Evolutionary conservation across 495 filamentous ascomycete species (phyloP), one percentile per base, ranked within the genome.

Genomic region (Talaromyces trachyspermus): DNA sequence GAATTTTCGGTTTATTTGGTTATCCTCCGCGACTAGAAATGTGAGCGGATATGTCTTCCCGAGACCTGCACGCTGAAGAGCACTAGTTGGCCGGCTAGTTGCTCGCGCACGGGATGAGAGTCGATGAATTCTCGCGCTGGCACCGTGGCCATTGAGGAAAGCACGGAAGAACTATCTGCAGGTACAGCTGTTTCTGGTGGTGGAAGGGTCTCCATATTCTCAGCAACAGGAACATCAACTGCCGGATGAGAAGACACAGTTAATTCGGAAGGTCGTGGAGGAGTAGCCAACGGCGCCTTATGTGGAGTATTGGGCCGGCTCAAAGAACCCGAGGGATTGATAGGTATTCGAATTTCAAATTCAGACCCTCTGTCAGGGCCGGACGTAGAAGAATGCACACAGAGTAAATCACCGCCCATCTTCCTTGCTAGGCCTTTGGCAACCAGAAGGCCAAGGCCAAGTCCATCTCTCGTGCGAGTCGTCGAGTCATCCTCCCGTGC

Each of bases 11-110:
- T 89, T 89, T 57, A 88, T 85, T 29, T 72, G 74, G 65, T 89
- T 90, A 64, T 90, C 86, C 65, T 90, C 86, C 12, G 81, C 86
- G 5, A 90, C 80, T 4, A 89, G 74, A 52, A 85, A 84, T 12
- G 76, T 83, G 10, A 89, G 66, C 2, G 84, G 83, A 52, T 77
- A 67, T 49, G 76, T 77, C 37, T 68, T 63, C 6, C 77, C 80
- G 10, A 86, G 74, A 7, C 68, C 35, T 9, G 11, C n/a, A 15
- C 38, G 24, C 10, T 49, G 33, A 3, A 40, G 20, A 10, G 35
- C 33, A 10, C 19, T n/a, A 26, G 24, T 10, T 7, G 24, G 41
- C 25, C 29, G 41, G 41, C 41, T 43, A 10, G 24, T 26, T 17
- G 18, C 10, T 15, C 14, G 9, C 33, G 33, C 14, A 32, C 10